Conservation (phyloP, 1,284 basidiomycete genomes). For the Golubevia sp. region DNA sequence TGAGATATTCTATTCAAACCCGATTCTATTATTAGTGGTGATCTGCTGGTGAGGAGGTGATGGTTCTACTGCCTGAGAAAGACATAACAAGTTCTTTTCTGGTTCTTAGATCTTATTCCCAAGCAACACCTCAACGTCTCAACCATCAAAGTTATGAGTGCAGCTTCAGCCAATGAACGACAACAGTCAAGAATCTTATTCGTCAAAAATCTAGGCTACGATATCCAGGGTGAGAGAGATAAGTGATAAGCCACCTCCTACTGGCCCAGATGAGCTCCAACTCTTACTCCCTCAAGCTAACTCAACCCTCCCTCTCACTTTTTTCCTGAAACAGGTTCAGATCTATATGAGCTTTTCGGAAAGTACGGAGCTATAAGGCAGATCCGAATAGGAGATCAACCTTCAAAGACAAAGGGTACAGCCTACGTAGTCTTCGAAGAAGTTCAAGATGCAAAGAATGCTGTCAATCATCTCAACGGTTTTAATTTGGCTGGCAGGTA, state of each 20-base stretch:
- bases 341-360: constrained; percentile 95
- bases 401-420: constrained; percentile 85
- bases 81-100: too few species aligned
- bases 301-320: neutral
- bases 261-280: too few species aligned
- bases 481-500: constrained; percentile 98
- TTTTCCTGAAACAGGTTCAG: constrained; percentile 68
- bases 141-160: constrained; percentile 3
- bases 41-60: too few species aligned
- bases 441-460: constrained; percentile 73
- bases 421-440: constrained; percentile 76
- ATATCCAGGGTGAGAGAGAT: constrained; percentile 68
- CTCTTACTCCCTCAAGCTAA: neutral
- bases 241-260: too few species aligned
- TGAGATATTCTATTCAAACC: too few species aligned
- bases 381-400: constrained; percentile 87
- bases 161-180: constrained; percentile 1
- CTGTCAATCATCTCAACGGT: constrained; percentile 92
- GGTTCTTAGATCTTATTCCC: too few species aligned
- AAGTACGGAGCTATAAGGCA: constrained; percentile 96
- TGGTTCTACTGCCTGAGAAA: too few species aligned
- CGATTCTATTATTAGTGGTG: too few species aligned
- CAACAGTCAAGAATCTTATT: constrained; percentile 46
- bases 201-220: constrained; percentile 81
- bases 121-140: too few species aligned